phyloP scores from a whole-genome alignment of 768 basidiomycete genomes.

The Boletus patriciae region DNA sequence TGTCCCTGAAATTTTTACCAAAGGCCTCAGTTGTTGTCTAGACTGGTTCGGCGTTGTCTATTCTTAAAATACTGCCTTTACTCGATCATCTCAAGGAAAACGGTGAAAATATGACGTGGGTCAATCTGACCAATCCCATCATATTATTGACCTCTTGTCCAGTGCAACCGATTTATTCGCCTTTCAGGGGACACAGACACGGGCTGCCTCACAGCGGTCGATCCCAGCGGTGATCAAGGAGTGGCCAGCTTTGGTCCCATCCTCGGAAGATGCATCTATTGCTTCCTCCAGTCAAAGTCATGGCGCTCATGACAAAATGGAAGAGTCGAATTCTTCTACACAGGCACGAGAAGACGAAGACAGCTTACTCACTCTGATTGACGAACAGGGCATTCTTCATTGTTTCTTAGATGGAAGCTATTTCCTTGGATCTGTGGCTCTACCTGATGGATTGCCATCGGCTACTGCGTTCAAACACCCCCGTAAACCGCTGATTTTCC shows the following conservation, averaged over 20 bases:
- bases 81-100: slow-evolving; percentile 71
- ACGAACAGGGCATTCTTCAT: slow-evolving; percentile 57
- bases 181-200: slow-evolving; percentile 69
- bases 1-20: slow-evolving; percentile 1
- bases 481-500: slow-evolving; percentile 46
- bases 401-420: slow-evolving; percentile 77
- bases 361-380: slow-evolving; percentile 63
- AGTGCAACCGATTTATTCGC: slow-evolving; percentile 82
- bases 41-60: slow-evolving; percentile 77
- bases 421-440: slow-evolving; percentile 55
- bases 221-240: slow-evolving; percentile 59
- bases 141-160: slow-evolving; percentile 19
- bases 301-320: slow-evolving; percentile 24
- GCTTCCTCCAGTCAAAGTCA: slow-evolving; percentile 41
- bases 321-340: slow-evolving; percentile 28
- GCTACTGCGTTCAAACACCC: slow-evolving; percentile 44
- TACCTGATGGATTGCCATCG: slow-evolving; percentile 35
- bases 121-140: slow-evolving; percentile 14
- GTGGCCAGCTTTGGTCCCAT: slow-evolving; percentile 68
- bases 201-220: slow-evolving; percentile 40
- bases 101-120: slow-evolving; percentile 64
- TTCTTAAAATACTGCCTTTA: slow-evolving; percentile 66
- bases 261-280: slow-evolving; percentile 62
- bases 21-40: slow-evolving; percentile 30
- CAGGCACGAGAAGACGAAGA: slow-evolving; percentile 50